A percentile compares a stretch with the other conserved stretches of the same genome.
Conservation (phyloP, 305 asterid species). For the Solanum hybrid region DNA sequence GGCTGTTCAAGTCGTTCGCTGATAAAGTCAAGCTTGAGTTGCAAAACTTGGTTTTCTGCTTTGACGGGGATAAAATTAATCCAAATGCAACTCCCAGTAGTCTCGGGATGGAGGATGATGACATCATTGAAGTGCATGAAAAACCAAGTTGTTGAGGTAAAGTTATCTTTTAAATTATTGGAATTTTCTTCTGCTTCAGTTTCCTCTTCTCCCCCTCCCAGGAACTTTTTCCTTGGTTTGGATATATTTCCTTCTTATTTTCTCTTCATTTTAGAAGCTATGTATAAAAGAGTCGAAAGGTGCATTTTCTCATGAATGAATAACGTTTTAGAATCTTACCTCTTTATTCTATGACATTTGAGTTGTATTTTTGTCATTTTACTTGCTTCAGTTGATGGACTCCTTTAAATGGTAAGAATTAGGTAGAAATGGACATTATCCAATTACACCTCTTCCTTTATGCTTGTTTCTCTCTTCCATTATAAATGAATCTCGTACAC, state of each 20-base stretch:
- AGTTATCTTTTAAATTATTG: not conserved
- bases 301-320: not conserved
- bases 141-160: slow-evolving; percentile 43
- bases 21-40: slow-evolving; percentile 50
- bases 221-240: not conserved
- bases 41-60: slow-evolving; percentile 48
- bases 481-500: not conserved
- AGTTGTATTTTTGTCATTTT: not conserved
- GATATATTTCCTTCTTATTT: not conserved
- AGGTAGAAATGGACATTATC: not conserved
- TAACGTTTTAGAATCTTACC: not conserved
- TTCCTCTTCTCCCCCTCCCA: not conserved
- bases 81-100: slow-evolving; percentile 49
- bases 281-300: not conserved
- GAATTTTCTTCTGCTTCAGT: not conserved
- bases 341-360: not conserved
- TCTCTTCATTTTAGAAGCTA: not conserved
- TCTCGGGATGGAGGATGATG: slow-evolving; percentile 84
- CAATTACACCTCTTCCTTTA: not conserved
- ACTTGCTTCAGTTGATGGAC: not conserved
- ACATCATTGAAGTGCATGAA: slow-evolving; percentile 69
- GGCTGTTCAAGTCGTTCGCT: slow-evolving; percentile 65
- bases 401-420: not conserved
- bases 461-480: not conserved
- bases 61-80: slow-evolving; percentile 73